Base-by-base conservation (phyloP, 192 early-diverging fungal species). In the Dimargaris verticillata region DNA sequence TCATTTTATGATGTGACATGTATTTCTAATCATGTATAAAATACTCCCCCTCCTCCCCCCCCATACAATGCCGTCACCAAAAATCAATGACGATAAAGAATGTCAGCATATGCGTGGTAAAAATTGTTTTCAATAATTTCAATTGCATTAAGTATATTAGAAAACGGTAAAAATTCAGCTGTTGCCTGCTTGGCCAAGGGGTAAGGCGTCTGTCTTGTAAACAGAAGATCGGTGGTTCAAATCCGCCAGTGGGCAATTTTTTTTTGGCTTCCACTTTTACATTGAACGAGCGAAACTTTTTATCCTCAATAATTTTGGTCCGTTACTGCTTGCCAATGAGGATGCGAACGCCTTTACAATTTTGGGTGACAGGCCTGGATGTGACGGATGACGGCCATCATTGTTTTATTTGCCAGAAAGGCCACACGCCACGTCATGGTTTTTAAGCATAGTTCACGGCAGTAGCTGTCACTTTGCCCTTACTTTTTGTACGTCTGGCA, bases 181-280 rank as follows among this genome's bases (percentile, higher is more conserved):
- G 47, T 49, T 49, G 75, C 72, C 75, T 61, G 70, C 70, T 70
- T 80, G 72, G 81, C 79, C 65, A 63, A 83, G 81, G 79, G 81
- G 81, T 74, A 83, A 69, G 65, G 80, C 80, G 81, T 83, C 77
- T 67, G 78, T 82, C 81, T 83, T 77, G 78, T 83, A 83, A 83
- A 78, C 78, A 67, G 77, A 83, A 83, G 81, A 72, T 82, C 81
- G 73, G 70, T 67, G 63, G 81, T 83, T 83, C 81, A 72, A 83
- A 67, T 78, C 81, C 62, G 67, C 70, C 72, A 68, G 64, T 66
- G 63, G 70, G 72, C 79, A 80, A 29, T 53, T 5, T n/a, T 24
- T 53, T 53, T 53, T 53, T 53, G 13, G 22, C 22, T 24, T 53
- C 10, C n/a, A 22, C 20, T 52, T 52, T 20, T 15, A 14, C 25